A percentile compares a stretch with the other conserved stretches of the same genome.
Evolutionary conservation across 768 basidiomycete species (phyloP).

Genomic region (Auriculariales sp.): DNA sequence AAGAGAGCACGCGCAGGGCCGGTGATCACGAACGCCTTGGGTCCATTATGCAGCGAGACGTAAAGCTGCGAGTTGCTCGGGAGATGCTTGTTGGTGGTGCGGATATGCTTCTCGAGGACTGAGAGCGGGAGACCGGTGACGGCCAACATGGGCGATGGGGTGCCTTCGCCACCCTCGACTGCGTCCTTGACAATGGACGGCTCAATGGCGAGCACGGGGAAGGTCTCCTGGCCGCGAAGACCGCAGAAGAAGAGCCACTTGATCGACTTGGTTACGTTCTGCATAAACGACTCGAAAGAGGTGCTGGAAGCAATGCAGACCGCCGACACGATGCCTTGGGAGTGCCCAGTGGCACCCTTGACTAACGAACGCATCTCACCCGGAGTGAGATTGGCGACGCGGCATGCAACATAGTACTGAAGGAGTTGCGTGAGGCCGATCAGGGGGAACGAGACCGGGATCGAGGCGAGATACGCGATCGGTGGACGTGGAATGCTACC

Average conservation of each 20-base stretch:
- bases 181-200: slow-evolving; percentile 78
- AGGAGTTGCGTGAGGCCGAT: slow-evolving; percentile 93
- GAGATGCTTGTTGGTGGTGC: slow-evolving; percentile 78
- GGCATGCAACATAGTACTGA: slow-evolving; percentile 77
- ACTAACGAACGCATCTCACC: slow-evolving; percentile 66
- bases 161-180: slow-evolving; percentile 85
- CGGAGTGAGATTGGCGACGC: slow-evolving; percentile 59
- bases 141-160: slow-evolving; percentile 85
- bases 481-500: slow-evolving; percentile 58
- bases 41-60: slow-evolving; percentile 87
- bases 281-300: slow-evolving; percentile 56
- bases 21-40: slow-evolving; percentile 82
- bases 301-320: slow-evolving; percentile 71
- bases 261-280: slow-evolving; percentile 70
- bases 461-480: slow-evolving; percentile 74
- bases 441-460: slow-evolving; percentile 88
- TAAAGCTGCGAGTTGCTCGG: slow-evolving; percentile 61
- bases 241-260: slow-evolving; percentile 91
- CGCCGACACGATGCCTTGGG: slow-evolving; percentile 94
- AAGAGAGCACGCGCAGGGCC: slow-evolving; percentile 86
- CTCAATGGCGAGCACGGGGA: slow-evolving; percentile 83
- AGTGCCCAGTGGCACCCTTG: slow-evolving; percentile 88
- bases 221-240: slow-evolving; percentile 83
- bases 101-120: slow-evolving; percentile 68
- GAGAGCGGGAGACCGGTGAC: slow-evolving; percentile 68